Base-by-base conservation (phyloP, 1,139 yeast species). In the Yamadazyma diospyri region DNA sequence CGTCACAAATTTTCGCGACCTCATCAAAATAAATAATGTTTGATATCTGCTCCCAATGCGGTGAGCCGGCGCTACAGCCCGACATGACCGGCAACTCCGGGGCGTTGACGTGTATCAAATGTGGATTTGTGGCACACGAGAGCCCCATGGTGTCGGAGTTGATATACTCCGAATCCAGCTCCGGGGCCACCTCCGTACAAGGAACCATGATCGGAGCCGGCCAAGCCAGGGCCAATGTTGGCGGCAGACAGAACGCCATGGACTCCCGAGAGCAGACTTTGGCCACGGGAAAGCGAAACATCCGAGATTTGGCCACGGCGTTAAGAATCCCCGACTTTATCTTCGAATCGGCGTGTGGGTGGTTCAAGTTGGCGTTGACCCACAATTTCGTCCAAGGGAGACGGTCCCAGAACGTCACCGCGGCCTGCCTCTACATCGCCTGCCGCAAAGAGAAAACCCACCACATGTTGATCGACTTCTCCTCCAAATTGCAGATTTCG, bases 71-170 rank as follows among this genome's bases (percentile, higher is more conserved):
- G 9, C 52, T 65, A 38, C 54, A 57, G 4, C 44, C 57, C 8
- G 66, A 63, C 17, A 23, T 34, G 27, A 15, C 27, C 4, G 37
- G 37, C 4, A 81, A 87, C 1, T 78, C 87, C 4, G 81, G 84
- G 3, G 95, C 86, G 57, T 57, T 84, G 21, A 81, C 88, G 20
- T 92, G 98, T 64, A 66, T 70, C 25, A 54, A 61, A 29, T 92
- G 98, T 74, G 97, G 97, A 54, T 64, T 78, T 16, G 97, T 92
- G 25, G 75, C 76, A 35, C 95, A 87, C 47, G 97, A 89, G 54
- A 85, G 88, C 49, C 95, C 95, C 19, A 89, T 92, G 47, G 97
- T 94, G 17, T 80, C 95, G 16, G 98, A 94, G 54, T 94, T 94
- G 37, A 86, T 94, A 14, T 92, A 89, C 61, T 94, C 94, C 26